A percentile compares a stretch with the other conserved stretches of the same genome.
phyloP scores from a whole-genome alignment of 2,329 filamentous ascomycete genomes.

The Elsinoe fawcettii region DNA sequence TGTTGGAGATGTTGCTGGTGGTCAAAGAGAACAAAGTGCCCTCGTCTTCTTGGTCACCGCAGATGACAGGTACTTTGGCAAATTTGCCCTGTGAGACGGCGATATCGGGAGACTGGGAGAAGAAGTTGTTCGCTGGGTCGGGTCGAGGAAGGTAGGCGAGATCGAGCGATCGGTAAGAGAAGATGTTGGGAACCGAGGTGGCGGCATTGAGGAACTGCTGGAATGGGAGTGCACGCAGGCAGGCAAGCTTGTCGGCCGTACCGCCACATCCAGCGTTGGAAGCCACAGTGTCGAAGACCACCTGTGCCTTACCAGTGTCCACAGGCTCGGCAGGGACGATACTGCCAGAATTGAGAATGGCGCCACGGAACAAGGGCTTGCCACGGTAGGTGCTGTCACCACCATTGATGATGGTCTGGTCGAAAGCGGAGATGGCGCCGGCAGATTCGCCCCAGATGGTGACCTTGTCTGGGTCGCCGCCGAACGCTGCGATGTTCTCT shows the following conservation, averaged over 20 bases:
- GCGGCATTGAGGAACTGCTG: constrained; percentile 50
- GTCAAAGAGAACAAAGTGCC: constrained; percentile 67
- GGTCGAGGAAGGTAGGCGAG: constrained; percentile 68
- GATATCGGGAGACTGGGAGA: constrained; percentile 56
- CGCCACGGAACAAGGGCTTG: constrained; percentile 64
- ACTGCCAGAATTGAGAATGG: constrained; percentile 69
- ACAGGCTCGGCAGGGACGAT: constrained; percentile 46
- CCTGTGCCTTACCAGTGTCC: constrained; percentile 59
- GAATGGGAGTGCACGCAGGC: constrained; percentile 42
- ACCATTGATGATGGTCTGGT: constrained; percentile 67
- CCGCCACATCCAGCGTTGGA: constrained; percentile 38
- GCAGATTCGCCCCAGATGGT: constrained; percentile 73
- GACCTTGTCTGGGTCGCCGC: constrained; percentile 69
- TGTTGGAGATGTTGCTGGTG: constrained; percentile 60
- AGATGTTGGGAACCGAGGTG: constrained; percentile 61
- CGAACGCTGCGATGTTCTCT: constrained; percentile 55
- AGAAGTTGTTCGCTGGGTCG: constrained; percentile 48
- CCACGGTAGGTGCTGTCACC: constrained; percentile 69
- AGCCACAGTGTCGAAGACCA: constrained; percentile 42
- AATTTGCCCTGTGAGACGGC: constrained; percentile 48
- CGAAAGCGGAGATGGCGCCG: constrained; percentile 58
- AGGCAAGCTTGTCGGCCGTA: constrained; percentile 38
- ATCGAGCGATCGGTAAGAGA: constrained; percentile 61
- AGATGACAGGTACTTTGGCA: constrained; percentile 54
- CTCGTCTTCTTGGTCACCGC: constrained; percentile 73